Evolutionary conservation across 305 asterid species (phyloP).

Genomic region (Fraxinus velutina): DNA sequence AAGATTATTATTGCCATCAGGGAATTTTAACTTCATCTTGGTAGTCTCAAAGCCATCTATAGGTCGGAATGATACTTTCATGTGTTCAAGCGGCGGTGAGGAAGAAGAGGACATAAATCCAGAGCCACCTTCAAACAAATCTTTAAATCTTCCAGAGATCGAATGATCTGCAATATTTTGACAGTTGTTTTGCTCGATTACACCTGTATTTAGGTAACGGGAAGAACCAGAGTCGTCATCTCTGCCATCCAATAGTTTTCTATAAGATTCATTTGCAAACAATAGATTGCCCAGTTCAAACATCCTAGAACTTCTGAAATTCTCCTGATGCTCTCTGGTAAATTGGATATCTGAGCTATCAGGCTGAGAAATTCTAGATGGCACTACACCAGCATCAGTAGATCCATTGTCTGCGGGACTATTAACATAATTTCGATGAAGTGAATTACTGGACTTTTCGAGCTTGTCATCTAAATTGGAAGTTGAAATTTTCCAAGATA

Average conservation of each 20-base stretch:
- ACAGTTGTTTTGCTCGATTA: slow-evolving; percentile 34
- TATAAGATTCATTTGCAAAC: slow-evolving; percentile 47
- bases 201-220: slow-evolving; percentile 30
- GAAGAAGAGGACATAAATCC: slow-evolving; percentile 59
- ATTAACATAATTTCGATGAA: slow-evolving; percentile 29
- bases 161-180: slow-evolving; percentile 31
- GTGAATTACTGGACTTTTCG: slow-evolving; percentile 42
- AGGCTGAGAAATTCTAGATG: slow-evolving; percentile 34
- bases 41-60: slow-evolving; percentile 57
- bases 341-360: slow-evolving; percentile 27
- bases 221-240: slow-evolving; percentile 28
- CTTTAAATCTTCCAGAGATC: slow-evolving; percentile 42
- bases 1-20: slow-evolving; percentile 45
- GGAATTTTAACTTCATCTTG: slow-evolving; percentile 71
- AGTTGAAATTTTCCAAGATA: slow-evolving; percentile 63
- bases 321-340: slow-evolving; percentile 37
- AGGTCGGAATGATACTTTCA: slow-evolving; percentile 89
- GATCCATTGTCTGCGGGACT: slow-evolving; percentile 18
- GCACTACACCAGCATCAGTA: slow-evolving; percentile 31
- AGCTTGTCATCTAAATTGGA: slow-evolving; percentile 64
- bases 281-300: slow-evolving; percentile 56
- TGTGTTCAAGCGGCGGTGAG: slow-evolving; percentile 89
- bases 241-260: slow-evolving; percentile 39
- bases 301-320: slow-evolving; percentile 45
- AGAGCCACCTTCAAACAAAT: slow-evolving; percentile 44